Conservation (phyloP, 2,329 filamentous ascomycete species). For the Monosporascus sp. region DNA sequence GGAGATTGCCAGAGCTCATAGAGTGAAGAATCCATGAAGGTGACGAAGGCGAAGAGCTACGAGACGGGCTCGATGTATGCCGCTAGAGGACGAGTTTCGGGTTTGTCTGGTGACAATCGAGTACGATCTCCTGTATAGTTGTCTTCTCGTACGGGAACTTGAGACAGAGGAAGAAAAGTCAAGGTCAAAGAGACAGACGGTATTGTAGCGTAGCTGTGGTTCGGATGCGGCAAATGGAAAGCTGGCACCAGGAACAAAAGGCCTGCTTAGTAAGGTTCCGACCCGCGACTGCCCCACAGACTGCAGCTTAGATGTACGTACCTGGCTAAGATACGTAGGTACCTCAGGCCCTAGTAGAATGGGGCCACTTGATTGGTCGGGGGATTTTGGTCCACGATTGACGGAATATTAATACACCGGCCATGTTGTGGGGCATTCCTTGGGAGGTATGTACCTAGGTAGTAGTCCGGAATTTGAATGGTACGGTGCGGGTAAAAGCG, state of each 20-base stretch:
- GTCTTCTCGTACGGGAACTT: too few relatives aligned
- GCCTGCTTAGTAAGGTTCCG: background rate
- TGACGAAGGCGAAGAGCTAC: slow-evolving; percentile 2
- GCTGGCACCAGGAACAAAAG: background rate
- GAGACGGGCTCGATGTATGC: background rate
- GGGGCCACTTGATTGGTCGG: background rate
- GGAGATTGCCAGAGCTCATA: slow-evolving; percentile 92
- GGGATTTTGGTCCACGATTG: too few relatives aligned
- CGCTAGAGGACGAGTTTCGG: background rate
- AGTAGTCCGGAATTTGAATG: too few relatives aligned
- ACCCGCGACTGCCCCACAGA: background rate
- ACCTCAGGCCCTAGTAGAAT: background rate
- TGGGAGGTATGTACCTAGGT: too few relatives aligned
- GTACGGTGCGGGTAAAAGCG: too few relatives aligned
- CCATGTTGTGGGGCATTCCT: background rate
- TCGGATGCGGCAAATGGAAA: background rate
- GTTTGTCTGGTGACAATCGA: background rate
- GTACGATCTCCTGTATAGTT: too few relatives aligned
- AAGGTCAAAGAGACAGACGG: too few relatives aligned
- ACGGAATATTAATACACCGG: background rate
- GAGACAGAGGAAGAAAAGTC: too few relatives aligned
- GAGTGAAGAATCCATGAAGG: slow-evolving; percentile 72
- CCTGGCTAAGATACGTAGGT: background rate
- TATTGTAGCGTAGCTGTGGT: too few relatives aligned
- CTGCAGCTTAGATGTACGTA: background rate